A percentile compares a stretch with the other conserved stretches of the same genome.
Conservation (phyloP, 495 filamentous ascomycete species). For the Aspergillus hancockii region DNA sequence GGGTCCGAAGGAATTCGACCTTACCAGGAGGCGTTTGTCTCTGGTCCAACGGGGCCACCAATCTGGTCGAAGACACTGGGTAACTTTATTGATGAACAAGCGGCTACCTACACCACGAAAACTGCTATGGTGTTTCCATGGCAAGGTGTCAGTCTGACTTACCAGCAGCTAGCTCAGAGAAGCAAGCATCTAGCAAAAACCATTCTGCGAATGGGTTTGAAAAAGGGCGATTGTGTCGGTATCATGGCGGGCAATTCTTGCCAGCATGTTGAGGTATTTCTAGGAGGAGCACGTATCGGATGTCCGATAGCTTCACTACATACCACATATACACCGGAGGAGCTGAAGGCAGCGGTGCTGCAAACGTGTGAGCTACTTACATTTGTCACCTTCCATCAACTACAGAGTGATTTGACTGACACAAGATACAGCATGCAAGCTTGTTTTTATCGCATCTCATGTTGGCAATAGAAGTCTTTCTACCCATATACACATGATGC, state of each 20-base stretch:
- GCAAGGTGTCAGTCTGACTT: not conserved
- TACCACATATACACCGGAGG: not conserved
- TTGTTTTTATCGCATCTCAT: not conserved
- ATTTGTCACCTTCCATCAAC: not conserved
- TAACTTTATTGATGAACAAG: not conserved
- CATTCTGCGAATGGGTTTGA: not conserved
- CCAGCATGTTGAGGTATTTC: not conserved
- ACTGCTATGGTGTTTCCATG: constrained; percentile 3
- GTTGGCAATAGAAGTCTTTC: not conserved
- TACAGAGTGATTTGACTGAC: too few relatives aligned
- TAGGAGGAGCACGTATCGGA: constrained; percentile 2
- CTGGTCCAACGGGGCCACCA: not conserved
- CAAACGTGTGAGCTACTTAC: not conserved
- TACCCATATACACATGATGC: not conserved
- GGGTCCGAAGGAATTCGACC: not conserved
- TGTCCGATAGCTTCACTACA: constrained; percentile 1
- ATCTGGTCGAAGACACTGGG: constrained; percentile 1
- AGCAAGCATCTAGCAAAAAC: not conserved
- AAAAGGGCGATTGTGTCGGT: not conserved
- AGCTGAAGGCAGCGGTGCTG: not conserved
- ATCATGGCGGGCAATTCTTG: constrained; percentile 1
- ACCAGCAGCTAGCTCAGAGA: not conserved
- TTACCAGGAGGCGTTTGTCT: not conserved
- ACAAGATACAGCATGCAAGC: not conserved
- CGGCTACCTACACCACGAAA: not conserved